Conservation (phyloP, 345 rosid species). For the Garcia nutans region DNA sequence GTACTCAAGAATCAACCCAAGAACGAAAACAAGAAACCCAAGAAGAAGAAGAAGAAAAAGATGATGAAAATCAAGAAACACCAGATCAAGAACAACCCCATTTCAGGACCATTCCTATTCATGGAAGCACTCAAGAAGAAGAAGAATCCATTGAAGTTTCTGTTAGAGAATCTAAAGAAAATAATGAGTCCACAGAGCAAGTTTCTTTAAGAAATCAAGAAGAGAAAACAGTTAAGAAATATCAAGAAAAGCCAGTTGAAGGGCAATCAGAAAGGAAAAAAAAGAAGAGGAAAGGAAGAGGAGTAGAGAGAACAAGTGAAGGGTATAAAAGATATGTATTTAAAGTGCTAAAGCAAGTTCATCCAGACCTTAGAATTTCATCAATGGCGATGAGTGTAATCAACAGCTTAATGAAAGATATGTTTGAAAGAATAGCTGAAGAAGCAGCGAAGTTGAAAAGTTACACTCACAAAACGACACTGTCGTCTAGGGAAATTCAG, state of each 20-base stretch:
- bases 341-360: constrained; percentile 65
- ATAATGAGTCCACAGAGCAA: background rate
- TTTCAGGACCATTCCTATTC: constrained; percentile 5
- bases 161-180: background rate
- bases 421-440: constrained; percentile 63
- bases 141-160: constrained; percentile 3
- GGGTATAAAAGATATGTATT: constrained; percentile 63
- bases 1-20: constrained; percentile 10
- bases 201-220: no score
- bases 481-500: constrained; percentile 70
- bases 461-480: constrained; percentile 37
- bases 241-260: background rate
- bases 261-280: background rate
- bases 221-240: background rate
- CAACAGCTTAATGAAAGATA: constrained; percentile 66
- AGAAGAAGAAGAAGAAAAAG: background rate
- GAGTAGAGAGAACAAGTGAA: constrained; percentile 22
- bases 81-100: background rate
- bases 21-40: background rate
- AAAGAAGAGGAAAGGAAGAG: constrained; percentile 11
- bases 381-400: constrained; percentile 65
- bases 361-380: constrained; percentile 65
- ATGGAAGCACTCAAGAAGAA: constrained; percentile 18
- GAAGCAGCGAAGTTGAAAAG: constrained; percentile 56
- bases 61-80: background rate